Evolutionary conservation across 2,329 filamentous ascomycete species (phyloP), one percentile per base, ranked within the genome.

Genomic region (Colletotrichum somersetense): DNA sequence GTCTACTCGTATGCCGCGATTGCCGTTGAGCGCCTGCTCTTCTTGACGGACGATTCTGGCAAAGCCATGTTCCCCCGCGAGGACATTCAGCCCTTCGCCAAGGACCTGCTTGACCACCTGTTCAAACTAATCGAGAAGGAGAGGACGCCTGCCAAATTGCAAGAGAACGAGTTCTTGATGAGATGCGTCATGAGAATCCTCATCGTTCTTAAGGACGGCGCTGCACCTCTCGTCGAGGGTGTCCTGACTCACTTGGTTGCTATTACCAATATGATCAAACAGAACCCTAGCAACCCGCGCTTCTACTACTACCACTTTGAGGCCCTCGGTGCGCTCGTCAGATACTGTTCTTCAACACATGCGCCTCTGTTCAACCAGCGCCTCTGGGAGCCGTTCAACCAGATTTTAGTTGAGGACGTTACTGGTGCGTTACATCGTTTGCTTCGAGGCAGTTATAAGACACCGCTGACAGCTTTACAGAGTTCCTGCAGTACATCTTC

Each of bases 221-320:
- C 96, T 18, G 83, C 91, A 2, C 88, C 91, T 1, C 91, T 96
- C 61, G 87, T 92, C 7, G 94, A 97, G 76, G 89, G 88, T 75
- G 90, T 97, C n/a, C 85, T 98, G 65, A 89, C 90, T 64, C 95
- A 97, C 80, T 89, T 99, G 71, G 91, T 97, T 78, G 92, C 89
- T 73, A 98, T 99, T 77, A 97, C 95, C 61, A 92, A 93, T 77
- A 91, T 97, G 76, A 98, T 98, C 82, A 92, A 95, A 79, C 89
- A 92, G 76, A 99, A 99, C 81, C 96, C 96, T 0, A 98, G 95
- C 84, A 99, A 99, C 82, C 96, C 96, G 2, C 90, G 94, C 16
- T 99, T 99, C 84, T 98, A 98, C 84, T 99, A 99, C 85, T 99
- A 96, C 82, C 94, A 97, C 80, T 99, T 99, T 74, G 96, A 99